Percentiles rank a stretch among this genome's conserved stretches.
Conservation (phyloP, 2,329 filamentous ascomycete species). For the Claviceps paspali region DNA sequence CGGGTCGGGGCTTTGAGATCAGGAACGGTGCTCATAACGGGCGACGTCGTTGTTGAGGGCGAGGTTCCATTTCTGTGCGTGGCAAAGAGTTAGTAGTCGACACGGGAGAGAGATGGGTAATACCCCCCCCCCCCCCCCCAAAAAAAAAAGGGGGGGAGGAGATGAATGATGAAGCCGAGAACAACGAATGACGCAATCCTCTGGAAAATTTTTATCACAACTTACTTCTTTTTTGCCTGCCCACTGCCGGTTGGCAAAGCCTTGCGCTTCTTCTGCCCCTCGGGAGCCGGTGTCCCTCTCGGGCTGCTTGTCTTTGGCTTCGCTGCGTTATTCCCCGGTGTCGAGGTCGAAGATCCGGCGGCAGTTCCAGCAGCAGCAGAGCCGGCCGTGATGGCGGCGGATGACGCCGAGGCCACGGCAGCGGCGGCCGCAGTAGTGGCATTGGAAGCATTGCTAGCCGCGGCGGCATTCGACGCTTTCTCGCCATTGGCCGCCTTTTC, state of each 20-base stretch:
- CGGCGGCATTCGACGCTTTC: constrained; percentile 18
- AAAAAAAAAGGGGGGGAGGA: no score
- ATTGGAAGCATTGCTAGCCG: background rate
- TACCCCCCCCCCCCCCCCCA: no score
- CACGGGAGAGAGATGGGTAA: background rate
- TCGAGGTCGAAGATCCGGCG: constrained; percentile 42
- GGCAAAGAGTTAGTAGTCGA: background rate
- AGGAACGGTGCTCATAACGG: constrained; percentile 52
- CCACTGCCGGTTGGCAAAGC: constrained; percentile 48
- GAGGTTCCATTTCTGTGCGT: constrained; percentile 36
- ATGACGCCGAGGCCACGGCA: background rate
- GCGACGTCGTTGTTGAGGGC: constrained; percentile 60
- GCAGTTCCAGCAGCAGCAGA: background rate
- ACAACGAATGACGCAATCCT: background rate
- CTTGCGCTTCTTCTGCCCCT: constrained; percentile 59
- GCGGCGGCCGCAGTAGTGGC: background rate
- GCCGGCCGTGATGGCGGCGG: background rate
- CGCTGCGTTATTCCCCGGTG: constrained; percentile 32
- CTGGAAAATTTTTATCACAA: constrained; percentile 5
- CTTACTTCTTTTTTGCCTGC: constrained; percentile 67
- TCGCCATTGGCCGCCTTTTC: constrained; percentile 46
- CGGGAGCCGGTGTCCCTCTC: constrained; percentile 50
- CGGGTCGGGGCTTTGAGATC: constrained; percentile 38
- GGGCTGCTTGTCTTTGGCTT: constrained; percentile 51
- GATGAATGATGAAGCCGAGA: background rate